Conservation (phyloP, 2,329 filamentous ascomycete species). For the Cercospora canescens region DNA sequence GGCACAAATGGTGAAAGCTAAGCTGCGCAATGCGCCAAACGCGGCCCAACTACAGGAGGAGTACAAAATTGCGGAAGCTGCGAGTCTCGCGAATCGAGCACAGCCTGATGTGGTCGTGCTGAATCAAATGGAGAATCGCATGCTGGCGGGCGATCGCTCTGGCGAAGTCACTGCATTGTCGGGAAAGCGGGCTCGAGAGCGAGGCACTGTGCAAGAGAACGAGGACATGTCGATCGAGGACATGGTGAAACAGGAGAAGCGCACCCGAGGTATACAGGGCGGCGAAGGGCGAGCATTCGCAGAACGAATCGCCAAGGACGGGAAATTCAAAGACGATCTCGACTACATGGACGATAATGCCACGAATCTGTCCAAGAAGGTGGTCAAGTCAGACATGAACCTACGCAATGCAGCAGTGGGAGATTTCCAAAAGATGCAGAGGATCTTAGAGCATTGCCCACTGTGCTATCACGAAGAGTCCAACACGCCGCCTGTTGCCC, state of each 20-base stretch:
- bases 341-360: constrained; percentile 99
- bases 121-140: constrained; percentile 83
- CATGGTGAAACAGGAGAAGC: constrained; percentile 92
- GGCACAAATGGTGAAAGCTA: constrained; percentile 94
- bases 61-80: constrained; percentile 74
- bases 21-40: constrained; percentile 75
- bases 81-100: constrained; percentile 55
- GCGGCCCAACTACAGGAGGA: constrained; percentile 75
- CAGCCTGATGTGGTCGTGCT: constrained; percentile 74
- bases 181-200: constrained; percentile 79
- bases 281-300: constrained; percentile 79
- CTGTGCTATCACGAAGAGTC: constrained; percentile 91
- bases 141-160: constrained; percentile 74
- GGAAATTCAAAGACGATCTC: constrained; percentile 84
- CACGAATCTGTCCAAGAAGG: constrained; percentile 78
- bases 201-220: constrained; percentile 84
- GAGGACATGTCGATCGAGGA: constrained; percentile 95
- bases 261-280: constrained; percentile 68
- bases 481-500: constrained; percentile 69
- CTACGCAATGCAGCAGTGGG: constrained; percentile 83
- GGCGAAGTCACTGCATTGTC: constrained; percentile 76
- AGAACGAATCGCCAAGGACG: constrained; percentile 91
- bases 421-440: constrained; percentile 88
- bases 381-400: constrained; percentile 84
- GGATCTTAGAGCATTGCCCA: constrained; percentile 81